Percentiles rank a stretch among this genome's conserved stretches.
These are phyloP conservation scores for Senna tora DNA, from an alignment of 306 rosid genomes.

Conservation along the genomic window DNA sequence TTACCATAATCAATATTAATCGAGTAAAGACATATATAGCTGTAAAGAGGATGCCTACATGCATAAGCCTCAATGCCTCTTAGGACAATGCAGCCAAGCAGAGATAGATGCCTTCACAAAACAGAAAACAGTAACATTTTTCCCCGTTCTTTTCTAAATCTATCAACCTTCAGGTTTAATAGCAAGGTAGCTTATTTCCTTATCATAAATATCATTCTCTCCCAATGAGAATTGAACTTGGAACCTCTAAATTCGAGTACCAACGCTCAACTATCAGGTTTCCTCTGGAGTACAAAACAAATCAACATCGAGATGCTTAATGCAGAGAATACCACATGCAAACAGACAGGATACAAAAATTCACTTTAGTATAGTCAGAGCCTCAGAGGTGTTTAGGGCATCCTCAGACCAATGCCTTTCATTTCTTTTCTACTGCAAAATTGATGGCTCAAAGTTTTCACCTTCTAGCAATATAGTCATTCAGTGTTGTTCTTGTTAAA, in stretches of 20 bases:
- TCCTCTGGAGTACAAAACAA: background rate
- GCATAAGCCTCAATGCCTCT: background rate
- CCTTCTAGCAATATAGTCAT: background rate
- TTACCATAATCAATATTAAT: background rate
- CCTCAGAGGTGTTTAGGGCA: background rate
- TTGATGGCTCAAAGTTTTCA: background rate
- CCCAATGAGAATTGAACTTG: background rate
- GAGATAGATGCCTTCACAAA: constrained; percentile 14
- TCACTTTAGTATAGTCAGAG: background rate
- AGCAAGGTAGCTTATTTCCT: constrained; percentile 5
- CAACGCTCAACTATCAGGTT: constrained; percentile 1
- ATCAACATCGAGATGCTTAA: background rate
- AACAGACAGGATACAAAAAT: background rate
- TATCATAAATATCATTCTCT: background rate
- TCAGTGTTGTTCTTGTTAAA: background rate
- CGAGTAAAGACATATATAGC: too few relatives aligned
- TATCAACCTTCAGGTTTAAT: background rate
- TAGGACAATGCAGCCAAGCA: background rate
- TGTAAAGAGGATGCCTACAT: background rate
- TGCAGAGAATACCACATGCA: background rate
- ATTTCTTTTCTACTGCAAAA: background rate
- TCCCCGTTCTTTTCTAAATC: background rate
- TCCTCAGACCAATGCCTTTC: background rate
- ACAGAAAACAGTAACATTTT: background rate
- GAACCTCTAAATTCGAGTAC: background rate